Evolutionary conservation across 345 rosid species (phyloP), one percentile per base, ranked within the genome.

Genomic region (Dovyalis caffra): DNA sequence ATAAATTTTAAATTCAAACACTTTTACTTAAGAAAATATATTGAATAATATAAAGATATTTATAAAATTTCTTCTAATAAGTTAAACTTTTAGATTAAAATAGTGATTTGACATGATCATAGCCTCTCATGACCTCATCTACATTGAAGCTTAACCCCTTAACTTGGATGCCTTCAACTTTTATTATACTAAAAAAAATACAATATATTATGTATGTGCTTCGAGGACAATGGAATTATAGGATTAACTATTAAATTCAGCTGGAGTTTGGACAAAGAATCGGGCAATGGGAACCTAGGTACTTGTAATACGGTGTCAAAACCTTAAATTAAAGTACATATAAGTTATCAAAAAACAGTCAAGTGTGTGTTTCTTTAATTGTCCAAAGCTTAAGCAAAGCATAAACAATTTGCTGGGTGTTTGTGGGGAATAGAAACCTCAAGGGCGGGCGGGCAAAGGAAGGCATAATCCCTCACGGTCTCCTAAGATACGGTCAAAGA

Each of bases 381-480:
- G n/a, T 26, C 38, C 23, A 65, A 0, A 21, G 28, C 28, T 38
- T 23, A 1, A n/a, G 28, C 60, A 56, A 56, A 56, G 8, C 61
- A 3, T 69, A 25, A 32, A 34, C 23, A 33, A 4, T 38, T 51
- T 35, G 53, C 60, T 66, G 61, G 71, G 77, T n/a, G 68, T 31
- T 78, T 80, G 77, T 81, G 81, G 86, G 85, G 67, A 83, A 82
- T 62, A 76, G 77, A 84, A 79, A 45, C 81, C 83, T 64, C 78
- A 67, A 76, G 85, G 75, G 79, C 77, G 84, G 75, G 88, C 81
- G 77, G 79, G 78, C 57, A 53, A n/a, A 29, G 71, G 56, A 12
- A 73, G 64, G 5, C 67, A 69, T 11, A 21, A 29, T 11, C 20
- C 80, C 64, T 75, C 87, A 80, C 88, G 72, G 88, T 86, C 86